Base-by-base conservation (phyloP, 2,329 filamentous ascomycete genomes). In the Sclerotinia sclerotiorum region DNA sequence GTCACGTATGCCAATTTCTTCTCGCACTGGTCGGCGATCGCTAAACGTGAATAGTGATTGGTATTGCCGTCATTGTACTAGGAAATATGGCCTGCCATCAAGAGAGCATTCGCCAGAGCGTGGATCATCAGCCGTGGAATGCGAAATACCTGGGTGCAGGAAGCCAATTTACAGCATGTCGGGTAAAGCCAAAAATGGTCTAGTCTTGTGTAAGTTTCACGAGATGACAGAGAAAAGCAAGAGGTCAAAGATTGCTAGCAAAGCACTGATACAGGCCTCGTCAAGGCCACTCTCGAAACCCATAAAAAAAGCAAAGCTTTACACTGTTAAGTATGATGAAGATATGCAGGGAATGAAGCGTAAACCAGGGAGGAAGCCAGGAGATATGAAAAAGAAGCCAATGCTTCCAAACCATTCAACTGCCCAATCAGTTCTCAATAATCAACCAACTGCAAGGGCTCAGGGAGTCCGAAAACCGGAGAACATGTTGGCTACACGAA, bases 291-390 rank as follows among this genome's bases (percentile, higher is more conserved):
- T 21, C 0, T 62, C 67, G 6, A 69, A 61, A n/a, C 52, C 60
- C 6, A 49, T 74, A 32, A 63, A 71, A 13, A 74, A 75, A 55
- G 61, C 39, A 8, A 73, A 73, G n/a, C 35, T 74, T 32, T 70
- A 75, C 39, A 56, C 56, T 42, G 17, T 72, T n/a, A 69, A 68
- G 35, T 71, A 69, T 35, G 72, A 74, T 15, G 46, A 67, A 32
- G 72, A 73, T 51, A 70, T 71, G 61, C 69, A 67, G 27, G 62
- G 55, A 27, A 39, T 70, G 46, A 73, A 72, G 63, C 63, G 65
- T 49, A 71, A 71, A 54, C 63, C n/a, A 58, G 65, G 49, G 15
- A 71, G 67, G 52, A 68, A 66, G 27, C n/a, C 51, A 17, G 65
- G 56, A 55, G 52, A 39, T 27, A 32, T 27, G 24, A 63, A 49